phyloP scores from a whole-genome alignment of 2,329 filamentous ascomycete species.

The Sarocladium strictum region DNA sequence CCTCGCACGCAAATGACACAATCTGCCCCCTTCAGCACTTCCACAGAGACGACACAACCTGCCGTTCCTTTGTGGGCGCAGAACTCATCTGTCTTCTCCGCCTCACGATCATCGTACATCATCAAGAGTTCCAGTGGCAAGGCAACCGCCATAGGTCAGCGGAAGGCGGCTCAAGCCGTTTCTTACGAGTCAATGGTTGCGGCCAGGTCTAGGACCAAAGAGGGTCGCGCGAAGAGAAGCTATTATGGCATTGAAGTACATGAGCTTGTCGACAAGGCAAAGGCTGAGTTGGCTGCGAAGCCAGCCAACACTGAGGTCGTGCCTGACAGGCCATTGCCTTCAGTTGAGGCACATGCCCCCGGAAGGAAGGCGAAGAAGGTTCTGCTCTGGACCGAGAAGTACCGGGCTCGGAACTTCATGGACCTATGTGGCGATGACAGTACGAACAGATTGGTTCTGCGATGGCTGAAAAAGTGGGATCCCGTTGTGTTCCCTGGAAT shows the following conservation, averaged over 20 bases:
- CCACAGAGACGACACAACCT: background rate
- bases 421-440: slow-evolving; percentile 92
- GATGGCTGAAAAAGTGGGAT: slow-evolving; percentile 95
- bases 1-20: background rate
- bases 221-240: slow-evolving; percentile 63
- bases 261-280: slow-evolving; percentile 66
- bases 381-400: slow-evolving; percentile 94
- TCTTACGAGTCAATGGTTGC: slow-evolving; percentile 65
- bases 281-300: slow-evolving; percentile 47
- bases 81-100: slow-evolving; percentile 19
- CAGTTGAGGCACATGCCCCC: slow-evolving; percentile 31
- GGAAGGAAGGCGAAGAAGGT: slow-evolving; percentile 41
- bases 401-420: slow-evolving; percentile 84
- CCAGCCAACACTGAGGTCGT: background rate
- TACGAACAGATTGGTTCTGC: slow-evolving; percentile 82
- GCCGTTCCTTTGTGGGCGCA: background rate
- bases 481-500: slow-evolving; percentile 81
- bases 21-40: background rate
- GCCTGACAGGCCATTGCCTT: slow-evolving; percentile 25
- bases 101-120: slow-evolving; percentile 28
- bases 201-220: slow-evolving; percentile 58
- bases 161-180: slow-evolving; percentile 36
- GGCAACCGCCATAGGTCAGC: slow-evolving; percentile 48
- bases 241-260: slow-evolving; percentile 96
- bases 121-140: slow-evolving; percentile 53